Evolutionary conservation across 106 monocot genomes (phyloP).

Genomic region (Allium sativum): DNA sequence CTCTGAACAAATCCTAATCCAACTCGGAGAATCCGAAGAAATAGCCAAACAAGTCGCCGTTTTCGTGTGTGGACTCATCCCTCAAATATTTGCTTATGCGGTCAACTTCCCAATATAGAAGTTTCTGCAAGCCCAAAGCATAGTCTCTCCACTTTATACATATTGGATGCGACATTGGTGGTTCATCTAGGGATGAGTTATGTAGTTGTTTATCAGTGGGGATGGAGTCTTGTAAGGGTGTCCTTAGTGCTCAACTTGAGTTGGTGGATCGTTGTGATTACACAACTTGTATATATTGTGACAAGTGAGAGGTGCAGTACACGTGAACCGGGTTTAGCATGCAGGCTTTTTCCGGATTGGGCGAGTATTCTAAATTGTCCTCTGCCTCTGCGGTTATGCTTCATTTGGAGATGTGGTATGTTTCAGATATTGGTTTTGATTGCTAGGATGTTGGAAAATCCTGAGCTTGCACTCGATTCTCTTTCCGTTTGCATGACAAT

Average conservation of each 20-base stretch:
- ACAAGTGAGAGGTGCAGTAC: slow-evolving; percentile 8
- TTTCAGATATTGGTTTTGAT: slow-evolving; percentile 45
- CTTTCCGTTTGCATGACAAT: slow-evolving; percentile 67
- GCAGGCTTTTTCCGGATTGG: slow-evolving; percentile 16
- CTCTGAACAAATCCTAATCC: slow-evolving; percentile 22
- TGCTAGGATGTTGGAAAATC: no score
- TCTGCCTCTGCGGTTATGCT: slow-evolving; percentile 58
- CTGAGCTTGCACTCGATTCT: no score
- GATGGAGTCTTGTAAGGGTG: slow-evolving; percentile 31
- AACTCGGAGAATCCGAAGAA: slow-evolving; percentile 24
- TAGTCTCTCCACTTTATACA: slow-evolving; percentile 35
- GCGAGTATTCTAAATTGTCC: no score
- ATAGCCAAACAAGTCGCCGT: slow-evolving; percentile 37
- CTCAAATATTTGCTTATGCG: slow-evolving; percentile 53
- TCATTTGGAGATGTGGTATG: slow-evolving; percentile 58
- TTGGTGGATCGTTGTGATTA: no score
- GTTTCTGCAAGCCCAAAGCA: slow-evolving; percentile 46
- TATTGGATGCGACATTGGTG: slow-evolving; percentile 23
- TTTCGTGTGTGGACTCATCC: slow-evolving; percentile 50
- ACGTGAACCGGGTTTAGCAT: slow-evolving; percentile 18
- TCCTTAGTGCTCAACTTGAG: slow-evolving; percentile 41
- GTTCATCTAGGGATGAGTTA: no score
- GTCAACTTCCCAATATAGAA: slow-evolving; percentile 54
- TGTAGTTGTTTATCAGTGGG: slow-evolving; percentile 26
- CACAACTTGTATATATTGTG: slow-evolving; percentile 24